These are phyloP conservation scores for Viridothelium virens DNA, from an alignment of 495 filamentous ascomycete species.

Conservation along the genomic window DNA sequence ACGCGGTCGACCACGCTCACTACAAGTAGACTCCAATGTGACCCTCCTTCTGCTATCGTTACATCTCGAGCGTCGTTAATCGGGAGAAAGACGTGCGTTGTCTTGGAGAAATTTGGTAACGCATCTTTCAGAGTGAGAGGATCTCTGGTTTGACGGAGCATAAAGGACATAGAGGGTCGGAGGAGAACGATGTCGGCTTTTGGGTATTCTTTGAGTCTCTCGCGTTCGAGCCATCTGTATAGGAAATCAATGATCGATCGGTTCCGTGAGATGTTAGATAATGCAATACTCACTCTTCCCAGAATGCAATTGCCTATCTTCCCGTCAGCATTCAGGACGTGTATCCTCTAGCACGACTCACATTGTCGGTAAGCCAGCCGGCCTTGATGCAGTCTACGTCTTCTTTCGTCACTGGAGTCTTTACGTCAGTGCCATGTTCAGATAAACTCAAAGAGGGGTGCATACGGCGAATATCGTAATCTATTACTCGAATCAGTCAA, in stretches of 20 bases:
- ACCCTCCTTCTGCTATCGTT: slow-evolving; percentile 72
- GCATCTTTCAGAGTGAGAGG: slow-evolving; percentile 63
- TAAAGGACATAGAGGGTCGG: slow-evolving; percentile 86
- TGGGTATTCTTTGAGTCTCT: slow-evolving; percentile 66
- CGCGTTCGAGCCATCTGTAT: slow-evolving; percentile 76
- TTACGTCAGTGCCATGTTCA: slow-evolving; percentile 11
- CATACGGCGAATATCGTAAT: slow-evolving; percentile 65
- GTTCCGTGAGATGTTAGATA: slow-evolving; percentile 27
- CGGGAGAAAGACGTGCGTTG: slow-evolving; percentile 94
- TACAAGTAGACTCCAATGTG: slow-evolving; percentile 90
- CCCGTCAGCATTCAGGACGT: slow-evolving; percentile 5
- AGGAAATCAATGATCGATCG: slow-evolving; percentile 2
- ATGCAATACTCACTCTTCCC: slow-evolving; percentile 67
- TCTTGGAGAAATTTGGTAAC: slow-evolving; percentile 68
- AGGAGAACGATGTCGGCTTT: slow-evolving; percentile 83
- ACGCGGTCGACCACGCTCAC: slow-evolving; percentile 82
- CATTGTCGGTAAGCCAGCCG: slow-evolving; percentile 99
- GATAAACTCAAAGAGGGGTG: slow-evolving; percentile 20
- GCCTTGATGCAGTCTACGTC: slow-evolving; percentile 80
- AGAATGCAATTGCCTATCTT: slow-evolving; percentile 77
- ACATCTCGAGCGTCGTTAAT: slow-evolving; percentile 83
- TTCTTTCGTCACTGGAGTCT: slow-evolving; percentile 58
- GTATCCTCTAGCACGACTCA: slow-evolving; percentile 38
- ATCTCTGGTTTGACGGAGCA: slow-evolving; percentile 77
- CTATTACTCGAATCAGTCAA: slow-evolving; percentile 34